These are phyloP conservation scores for Candida quercuum DNA, from an alignment of 805 yeast genomes.

Conservation along the genomic window DNA sequence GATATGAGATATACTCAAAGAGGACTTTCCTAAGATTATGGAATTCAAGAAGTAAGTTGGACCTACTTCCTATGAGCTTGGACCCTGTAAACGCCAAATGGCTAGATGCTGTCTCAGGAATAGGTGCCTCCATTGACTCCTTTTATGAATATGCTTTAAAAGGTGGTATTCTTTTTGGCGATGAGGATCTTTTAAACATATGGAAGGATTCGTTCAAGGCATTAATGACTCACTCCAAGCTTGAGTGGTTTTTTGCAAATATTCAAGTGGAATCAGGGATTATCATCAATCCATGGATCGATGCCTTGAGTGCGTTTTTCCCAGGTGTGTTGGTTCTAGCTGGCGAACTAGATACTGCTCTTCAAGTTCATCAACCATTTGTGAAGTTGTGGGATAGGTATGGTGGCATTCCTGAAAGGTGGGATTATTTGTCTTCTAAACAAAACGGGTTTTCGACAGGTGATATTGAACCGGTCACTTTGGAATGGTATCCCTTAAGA, in stretches of 20 bases:
- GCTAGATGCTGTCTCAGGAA: slow-evolving; percentile 61
- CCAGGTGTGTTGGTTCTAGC: slow-evolving; percentile 78
- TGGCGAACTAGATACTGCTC: slow-evolving; percentile 69
- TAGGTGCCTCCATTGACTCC: slow-evolving; percentile 90
- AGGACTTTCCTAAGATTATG: slow-evolving; percentile 66
- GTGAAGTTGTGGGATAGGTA: slow-evolving; percentile 75
- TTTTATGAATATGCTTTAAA: slow-evolving; percentile 86
- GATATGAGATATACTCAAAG: slow-evolving; percentile 59
- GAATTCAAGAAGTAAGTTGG: slow-evolving; percentile 54
- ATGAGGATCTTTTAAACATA: slow-evolving; percentile 41
- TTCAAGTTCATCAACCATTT: slow-evolving; percentile 52
- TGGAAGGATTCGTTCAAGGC: slow-evolving; percentile 62
- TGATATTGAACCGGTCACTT: slow-evolving; percentile 34
- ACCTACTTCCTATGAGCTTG: slow-evolving; percentile 74
- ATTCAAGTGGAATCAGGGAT: slow-evolving; percentile 50
- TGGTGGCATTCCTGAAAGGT: slow-evolving; percentile 84
- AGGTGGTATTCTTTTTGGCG: slow-evolving; percentile 67
- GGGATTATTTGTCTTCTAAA: slow-evolving; percentile 41
- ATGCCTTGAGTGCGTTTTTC: slow-evolving; percentile 82
- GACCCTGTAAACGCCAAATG: slow-evolving; percentile 53
- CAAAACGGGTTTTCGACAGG: slow-evolving; percentile 4
- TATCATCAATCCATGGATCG: slow-evolving; percentile 64
- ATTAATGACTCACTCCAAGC: slow-evolving; percentile 45
- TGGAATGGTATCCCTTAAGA: slow-evolving; percentile 90
- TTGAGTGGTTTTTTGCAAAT: slow-evolving; percentile 50